Base-by-base conservation (phyloP, 768 basidiomycete species). In the Boletus tomentosulus region DNA sequence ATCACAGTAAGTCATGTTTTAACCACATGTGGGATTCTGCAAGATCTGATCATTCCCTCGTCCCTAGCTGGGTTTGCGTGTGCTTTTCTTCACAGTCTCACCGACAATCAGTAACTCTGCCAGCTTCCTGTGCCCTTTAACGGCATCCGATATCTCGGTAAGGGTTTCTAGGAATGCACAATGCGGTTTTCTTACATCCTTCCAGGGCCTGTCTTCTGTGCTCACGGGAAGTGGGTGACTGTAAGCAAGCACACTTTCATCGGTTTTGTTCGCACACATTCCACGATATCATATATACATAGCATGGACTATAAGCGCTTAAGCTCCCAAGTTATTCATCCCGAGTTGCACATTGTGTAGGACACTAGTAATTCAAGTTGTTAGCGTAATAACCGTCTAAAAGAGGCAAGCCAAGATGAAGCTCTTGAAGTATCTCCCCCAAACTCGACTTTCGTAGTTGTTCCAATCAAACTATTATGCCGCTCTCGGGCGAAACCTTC, bases 101-200 rank as follows among this genome's bases (percentile, higher is more conserved):
- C 89, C 87, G 11, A 78, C 80, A 2, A 75, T 92, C 63, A 79
- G 75, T 48, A 85, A 85, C 59, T 69, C 71, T 6, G 76, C 86
- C 58, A 78, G 66, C 34, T 87, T 92, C 63, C 57, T 68, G 11
- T 92, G 89, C 65, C 90, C 90, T 3, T 57, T 90, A 48, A 63
- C 70, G 24, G 49, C 68, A 19, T 59, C 68, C 13, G 68, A 70
- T 11, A 51, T 70, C 30, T 8, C 38, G 49, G 68, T 70, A 55
- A 48, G 60, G 22, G 5, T 44, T 47, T 13, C 25, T 47, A 9
- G 35, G 31, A 19, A n/a, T n/a, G 31, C 37, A 16, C 7, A 28
- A 22, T 47, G n/a, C 15, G 15, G 33, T 11, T 28, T 56, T 25
- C 55, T 70, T 3, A 71, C 22, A 22, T 38, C 48, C 43, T 44